These are phyloP conservation scores for Exserohilum turcica DNA, from an alignment of 2,329 filamentous ascomycete genomes.

Conservation along the genomic window DNA sequence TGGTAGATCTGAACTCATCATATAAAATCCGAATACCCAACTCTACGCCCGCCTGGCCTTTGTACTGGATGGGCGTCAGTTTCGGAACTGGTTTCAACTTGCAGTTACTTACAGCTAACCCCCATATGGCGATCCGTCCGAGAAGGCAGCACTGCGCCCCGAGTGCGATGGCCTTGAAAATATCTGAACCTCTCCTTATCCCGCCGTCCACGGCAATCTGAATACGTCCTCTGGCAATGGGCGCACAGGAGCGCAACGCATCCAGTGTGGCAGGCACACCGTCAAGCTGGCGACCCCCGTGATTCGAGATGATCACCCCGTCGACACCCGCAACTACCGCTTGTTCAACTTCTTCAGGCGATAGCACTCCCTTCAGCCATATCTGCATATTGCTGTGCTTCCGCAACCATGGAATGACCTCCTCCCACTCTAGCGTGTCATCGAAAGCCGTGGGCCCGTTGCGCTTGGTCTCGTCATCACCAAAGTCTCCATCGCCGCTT, in stretches of 20 bases:
- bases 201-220: slow-evolving; percentile 67
- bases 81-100: not conserved
- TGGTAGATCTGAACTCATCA: slow-evolving; percentile 36
- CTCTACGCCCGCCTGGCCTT: slow-evolving; percentile 48
- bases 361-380: slow-evolving; percentile 51
- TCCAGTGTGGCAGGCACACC: slow-evolving; percentile 61
- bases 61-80: slow-evolving; percentile 30
- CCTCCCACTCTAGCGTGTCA: slow-evolving; percentile 53
- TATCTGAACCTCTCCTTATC: slow-evolving; percentile 60
- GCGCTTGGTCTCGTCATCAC: slow-evolving; percentile 20
- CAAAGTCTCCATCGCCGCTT: slow-evolving; percentile 22
- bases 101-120: slow-evolving; percentile 48
- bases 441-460: slow-evolving; percentile 27
- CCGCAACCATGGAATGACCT: slow-evolving; percentile 56
- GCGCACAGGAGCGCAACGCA: slow-evolving; percentile 49
- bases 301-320: slow-evolving; percentile 60
- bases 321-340: slow-evolving; percentile 52
- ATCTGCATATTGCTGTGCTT: slow-evolving; percentile 56
- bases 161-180: slow-evolving; percentile 62
- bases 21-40: slow-evolving; percentile 52
- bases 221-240: slow-evolving; percentile 53
- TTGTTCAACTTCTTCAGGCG: slow-evolving; percentile 45
- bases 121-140: slow-evolving; percentile 57
- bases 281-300: slow-evolving; percentile 63
- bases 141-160: slow-evolving; percentile 59